Conservation (phyloP, 805 yeast species). For the Candida vaughaniae region DNA sequence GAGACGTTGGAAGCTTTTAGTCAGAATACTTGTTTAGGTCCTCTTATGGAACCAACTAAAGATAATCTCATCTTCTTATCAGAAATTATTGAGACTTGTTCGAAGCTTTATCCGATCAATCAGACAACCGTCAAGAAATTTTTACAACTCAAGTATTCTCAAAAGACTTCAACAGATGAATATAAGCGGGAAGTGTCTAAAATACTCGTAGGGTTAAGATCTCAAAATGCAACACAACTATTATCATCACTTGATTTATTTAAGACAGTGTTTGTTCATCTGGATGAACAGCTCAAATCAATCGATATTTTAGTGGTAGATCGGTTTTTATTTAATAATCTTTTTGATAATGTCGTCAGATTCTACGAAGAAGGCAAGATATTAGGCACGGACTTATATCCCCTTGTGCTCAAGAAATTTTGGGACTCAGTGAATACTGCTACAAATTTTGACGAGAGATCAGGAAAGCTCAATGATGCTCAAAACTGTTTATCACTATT, state of each 20-base stretch:
- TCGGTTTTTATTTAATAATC: conserved; percentile 25
- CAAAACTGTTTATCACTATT: conserved; percentile 26
- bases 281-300: conserved; percentile 5
- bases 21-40: conserved; percentile 9
- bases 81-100: conserved; percentile 27
- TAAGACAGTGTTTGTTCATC: conserved; percentile 19
- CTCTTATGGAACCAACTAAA: conserved; percentile 18
- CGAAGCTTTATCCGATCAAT: conserved; percentile 32
- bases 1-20: conserved; percentile 18
- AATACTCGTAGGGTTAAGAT: conserved; percentile 23
- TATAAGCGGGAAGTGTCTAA: conserved; percentile 27
- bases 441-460: conserved; percentile 30
- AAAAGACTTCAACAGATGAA: conserved; percentile 6
- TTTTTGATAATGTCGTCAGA: conserved; percentile 23
- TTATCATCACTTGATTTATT: conserved; percentile 20
- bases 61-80: conserved; percentile 17
- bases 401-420: conserved; percentile 24
- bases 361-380: conserved; percentile 12
- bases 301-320: conserved; percentile 26
- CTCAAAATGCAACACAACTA: conserved; percentile 21
- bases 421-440: conserved; percentile 35
- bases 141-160: conserved; percentile 23
- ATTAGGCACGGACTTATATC: conserved; percentile 13
- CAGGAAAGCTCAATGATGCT: conserved; percentile 27
- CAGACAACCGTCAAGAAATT: conserved; percentile 32